These are phyloP conservation scores for Anthoceros angustus DNA, from an alignment of 225 moss, liverwort and hornwort genomes.

Conservation along the genomic window DNA sequence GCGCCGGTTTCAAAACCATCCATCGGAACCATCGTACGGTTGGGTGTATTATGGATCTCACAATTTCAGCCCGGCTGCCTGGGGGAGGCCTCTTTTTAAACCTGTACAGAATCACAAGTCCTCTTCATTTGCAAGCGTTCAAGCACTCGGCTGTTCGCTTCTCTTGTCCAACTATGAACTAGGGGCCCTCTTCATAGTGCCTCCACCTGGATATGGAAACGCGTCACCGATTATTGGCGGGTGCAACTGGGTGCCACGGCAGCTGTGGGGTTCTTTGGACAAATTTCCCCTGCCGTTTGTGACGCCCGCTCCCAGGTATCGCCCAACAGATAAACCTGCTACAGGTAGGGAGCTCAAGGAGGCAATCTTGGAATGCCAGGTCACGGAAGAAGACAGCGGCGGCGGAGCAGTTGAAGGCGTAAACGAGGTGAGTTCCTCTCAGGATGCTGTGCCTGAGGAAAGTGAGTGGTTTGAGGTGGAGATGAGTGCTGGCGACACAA, in stretches of 20 bases:
- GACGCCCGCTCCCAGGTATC: slow-evolving; percentile 29
- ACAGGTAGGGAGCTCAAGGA: slow-evolving; percentile 21
- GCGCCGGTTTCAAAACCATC: slow-evolving; percentile 26
- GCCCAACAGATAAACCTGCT: slow-evolving; percentile 20
- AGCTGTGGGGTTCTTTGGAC: slow-evolving; percentile 12
- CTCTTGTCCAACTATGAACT: slow-evolving; percentile 36
- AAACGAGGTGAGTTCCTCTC: slow-evolving; percentile 2
- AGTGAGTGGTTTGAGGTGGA: too few species aligned
- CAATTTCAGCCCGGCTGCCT: slow-evolving; percentile 43
- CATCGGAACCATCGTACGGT: slow-evolving; percentile 18
- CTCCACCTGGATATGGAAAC: slow-evolving; percentile 12
- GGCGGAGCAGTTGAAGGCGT: slow-evolving; percentile 9
- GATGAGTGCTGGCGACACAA: too few species aligned
- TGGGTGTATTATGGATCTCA: slow-evolving; percentile 44
- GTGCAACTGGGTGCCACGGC: slow-evolving; percentile 5
- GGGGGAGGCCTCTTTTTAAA: slow-evolving; percentile 27
- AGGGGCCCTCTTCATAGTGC: slow-evolving; percentile 30
- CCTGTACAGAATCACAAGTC: slow-evolving; percentile 14
- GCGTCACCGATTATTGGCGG: neutral
- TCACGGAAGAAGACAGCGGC: slow-evolving; percentile 6
- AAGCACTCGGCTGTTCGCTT: slow-evolving; percentile 12
- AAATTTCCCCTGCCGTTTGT: slow-evolving; percentile 25
- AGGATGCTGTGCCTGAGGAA: neutral
- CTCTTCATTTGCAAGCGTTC: slow-evolving; percentile 6
- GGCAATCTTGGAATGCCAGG: slow-evolving; percentile 8